Evolutionary conservation across 768 basidiomycete species (phyloP).

Genomic region (Gyrodon lividus): DNA sequence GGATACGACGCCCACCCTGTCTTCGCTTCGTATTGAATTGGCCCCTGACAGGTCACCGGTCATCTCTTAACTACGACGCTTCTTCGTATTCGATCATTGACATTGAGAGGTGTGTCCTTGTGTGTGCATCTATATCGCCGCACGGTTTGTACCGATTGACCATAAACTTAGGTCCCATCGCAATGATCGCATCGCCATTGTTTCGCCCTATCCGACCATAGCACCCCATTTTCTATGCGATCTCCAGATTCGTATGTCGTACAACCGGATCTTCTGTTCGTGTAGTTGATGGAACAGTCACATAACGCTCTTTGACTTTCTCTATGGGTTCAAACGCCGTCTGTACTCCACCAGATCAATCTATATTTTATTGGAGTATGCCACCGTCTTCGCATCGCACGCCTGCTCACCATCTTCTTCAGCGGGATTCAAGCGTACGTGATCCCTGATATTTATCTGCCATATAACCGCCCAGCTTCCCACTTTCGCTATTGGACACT

Average conservation of each 20-base stretch:
- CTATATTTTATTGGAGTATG: background rate
- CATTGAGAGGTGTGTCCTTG: background rate
- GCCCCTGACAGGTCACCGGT: background rate
- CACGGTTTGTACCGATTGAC: background rate
- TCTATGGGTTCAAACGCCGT: background rate
- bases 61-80: background rate
- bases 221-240: background rate
- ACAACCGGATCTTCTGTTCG: background rate
- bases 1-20: background rate
- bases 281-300: background rate
- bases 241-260: background rate
- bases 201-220: background rate
- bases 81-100: slow-evolving; percentile 10
- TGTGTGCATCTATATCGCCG: background rate
- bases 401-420: background rate
- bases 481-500: background rate
- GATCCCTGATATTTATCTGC: background rate
- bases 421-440: background rate
- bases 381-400: background rate
- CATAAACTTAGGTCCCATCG: background rate
- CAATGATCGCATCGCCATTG: background rate
- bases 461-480: background rate
- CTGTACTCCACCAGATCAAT: background rate
- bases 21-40: background rate
- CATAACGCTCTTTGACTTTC: background rate